These are phyloP conservation scores for Rhizophlyctis rosea DNA, from an alignment of 192 early-diverging fungal species.

Conservation along the genomic window DNA sequence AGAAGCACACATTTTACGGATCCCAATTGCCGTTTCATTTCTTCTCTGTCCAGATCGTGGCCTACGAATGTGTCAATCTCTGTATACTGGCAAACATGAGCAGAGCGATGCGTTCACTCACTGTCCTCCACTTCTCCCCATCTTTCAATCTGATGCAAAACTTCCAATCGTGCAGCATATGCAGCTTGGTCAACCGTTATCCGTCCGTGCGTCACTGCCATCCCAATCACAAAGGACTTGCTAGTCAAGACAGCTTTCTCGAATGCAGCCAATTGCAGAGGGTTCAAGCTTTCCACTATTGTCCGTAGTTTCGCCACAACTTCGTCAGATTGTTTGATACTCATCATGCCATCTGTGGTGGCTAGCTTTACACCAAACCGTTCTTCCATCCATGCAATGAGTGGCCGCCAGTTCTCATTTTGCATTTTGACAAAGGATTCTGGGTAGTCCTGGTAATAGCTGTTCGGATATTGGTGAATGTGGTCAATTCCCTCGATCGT, in stretches of 20 bases:
- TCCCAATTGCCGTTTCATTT: conserved; percentile 69
- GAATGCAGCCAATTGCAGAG: conserved; percentile 81
- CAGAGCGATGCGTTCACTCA: conserved; percentile 27
- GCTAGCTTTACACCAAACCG: conserved; percentile 66
- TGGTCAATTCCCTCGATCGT: not conserved
- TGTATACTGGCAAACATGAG: not conserved
- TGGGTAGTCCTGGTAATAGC: conserved; percentile 78
- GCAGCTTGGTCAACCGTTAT: conserved; percentile 75
- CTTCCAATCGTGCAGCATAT: conserved; percentile 78
- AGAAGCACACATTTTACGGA: conserved; percentile 53
- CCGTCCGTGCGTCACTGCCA: conserved; percentile 77
- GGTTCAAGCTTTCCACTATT: conserved; percentile 55
- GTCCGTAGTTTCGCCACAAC: conserved; percentile 55
- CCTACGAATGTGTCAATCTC: conserved; percentile 24
- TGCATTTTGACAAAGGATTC: conserved; percentile 78
- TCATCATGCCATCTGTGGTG: conserved; percentile 70
- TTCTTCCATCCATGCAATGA: conserved; percentile 71
- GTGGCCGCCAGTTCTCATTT: conserved; percentile 71
- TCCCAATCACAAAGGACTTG: conserved; percentile 88
- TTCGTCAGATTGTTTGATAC: conserved; percentile 60
- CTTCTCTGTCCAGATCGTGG: conserved; percentile 74
- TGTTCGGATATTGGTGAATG: conserved; percentile 7
- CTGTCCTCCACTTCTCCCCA: conserved; percentile 92
- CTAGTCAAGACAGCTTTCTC: conserved; percentile 79
- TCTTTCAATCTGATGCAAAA: conserved; percentile 76